Percentiles rank a stretch among this genome's conserved stretches.
Evolutionary conservation across 164 flowering plant species (phyloP).

Genomic region (Malania oleifera): DNA sequence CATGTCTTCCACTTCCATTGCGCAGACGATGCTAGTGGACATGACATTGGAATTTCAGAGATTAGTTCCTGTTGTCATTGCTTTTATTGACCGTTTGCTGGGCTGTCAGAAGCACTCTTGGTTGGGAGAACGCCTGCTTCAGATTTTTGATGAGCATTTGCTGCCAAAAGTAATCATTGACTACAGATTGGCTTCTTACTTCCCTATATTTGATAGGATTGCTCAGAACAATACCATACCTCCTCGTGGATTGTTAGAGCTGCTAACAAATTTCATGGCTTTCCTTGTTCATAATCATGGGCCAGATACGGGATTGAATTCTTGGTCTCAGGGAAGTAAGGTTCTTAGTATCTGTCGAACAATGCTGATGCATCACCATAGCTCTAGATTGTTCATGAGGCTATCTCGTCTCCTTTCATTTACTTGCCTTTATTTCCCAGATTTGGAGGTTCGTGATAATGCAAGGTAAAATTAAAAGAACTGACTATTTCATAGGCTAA

Average conservation of each 20-base stretch:
- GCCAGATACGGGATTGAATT: conserved; percentile 59
- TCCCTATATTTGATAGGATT: conserved; percentile 74
- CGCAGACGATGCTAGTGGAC: conserved; percentile 71
- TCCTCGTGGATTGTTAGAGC: conserved; percentile 59
- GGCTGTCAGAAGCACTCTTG: conserved; percentile 63
- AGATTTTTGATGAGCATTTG: conserved; percentile 65
- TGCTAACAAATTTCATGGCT: conserved; percentile 57
- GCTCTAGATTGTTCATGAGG: conserved; percentile 69
- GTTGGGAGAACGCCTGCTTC: conserved; percentile 82
- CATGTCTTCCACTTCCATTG: conserved; percentile 7
- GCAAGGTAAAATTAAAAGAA: conserved; percentile 58
- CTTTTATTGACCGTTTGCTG: conserved; percentile 65
- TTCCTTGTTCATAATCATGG: conserved; percentile 68
- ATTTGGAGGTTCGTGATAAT: conserved; percentile 92
- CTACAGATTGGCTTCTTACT: conserved; percentile 61
- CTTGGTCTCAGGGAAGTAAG: conserved; percentile 90
- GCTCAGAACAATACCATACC: conserved; percentile 68
- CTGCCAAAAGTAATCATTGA: conserved; percentile 55
- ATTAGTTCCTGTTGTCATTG: conserved; percentile 68
- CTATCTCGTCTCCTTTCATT: conserved; percentile 77
- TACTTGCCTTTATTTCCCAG: conserved; percentile 80
- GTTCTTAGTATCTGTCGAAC: conserved; percentile 84
- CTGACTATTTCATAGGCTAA: too few relatives aligned
- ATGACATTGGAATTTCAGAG: conserved; percentile 46
- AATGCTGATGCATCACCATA: conserved; percentile 69